Evolutionary conservation across 345 rosid species (phyloP).

Genomic region (Citrus trifoliata): DNA sequence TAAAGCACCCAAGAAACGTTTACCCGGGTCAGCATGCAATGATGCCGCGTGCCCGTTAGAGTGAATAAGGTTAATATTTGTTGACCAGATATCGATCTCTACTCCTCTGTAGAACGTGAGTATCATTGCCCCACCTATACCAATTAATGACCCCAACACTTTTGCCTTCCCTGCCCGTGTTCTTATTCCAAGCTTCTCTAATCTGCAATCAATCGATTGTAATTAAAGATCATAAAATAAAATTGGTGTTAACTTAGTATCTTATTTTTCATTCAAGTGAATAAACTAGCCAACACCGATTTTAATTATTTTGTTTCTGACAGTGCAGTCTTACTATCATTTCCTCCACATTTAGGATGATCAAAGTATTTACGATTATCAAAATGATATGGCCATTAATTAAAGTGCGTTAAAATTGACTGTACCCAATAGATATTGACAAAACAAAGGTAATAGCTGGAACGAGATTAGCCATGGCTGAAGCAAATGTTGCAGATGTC

Average conservation of each 20-base stretch:
- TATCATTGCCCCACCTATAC: conserved; percentile 57
- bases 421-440: conserved; percentile 41
- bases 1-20: conserved; percentile 21
- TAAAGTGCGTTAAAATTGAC: neutral
- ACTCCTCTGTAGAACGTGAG: conserved; percentile 54
- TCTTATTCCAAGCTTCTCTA: conserved; percentile 38
- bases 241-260: no score
- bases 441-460: conserved; percentile 5
- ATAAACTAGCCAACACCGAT: no score
- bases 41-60: neutral
- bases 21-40: neutral
- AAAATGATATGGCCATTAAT: neutral
- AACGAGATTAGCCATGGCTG: neutral
- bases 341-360: neutral
- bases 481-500: conserved; percentile 36
- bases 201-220: conserved; percentile 14
- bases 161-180: conserved; percentile 42
- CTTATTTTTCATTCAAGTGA: no score
- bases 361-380: neutral
- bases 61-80: conserved; percentile 32
- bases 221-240: no score
- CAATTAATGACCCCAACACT: conserved; percentile 48
- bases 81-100: conserved; percentile 27
- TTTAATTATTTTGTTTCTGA: no score
- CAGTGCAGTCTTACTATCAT: neutral